Conservation (phyloP, 371 early-diverging fungal species). For the Polyrhizophydium stewartii region DNA sequence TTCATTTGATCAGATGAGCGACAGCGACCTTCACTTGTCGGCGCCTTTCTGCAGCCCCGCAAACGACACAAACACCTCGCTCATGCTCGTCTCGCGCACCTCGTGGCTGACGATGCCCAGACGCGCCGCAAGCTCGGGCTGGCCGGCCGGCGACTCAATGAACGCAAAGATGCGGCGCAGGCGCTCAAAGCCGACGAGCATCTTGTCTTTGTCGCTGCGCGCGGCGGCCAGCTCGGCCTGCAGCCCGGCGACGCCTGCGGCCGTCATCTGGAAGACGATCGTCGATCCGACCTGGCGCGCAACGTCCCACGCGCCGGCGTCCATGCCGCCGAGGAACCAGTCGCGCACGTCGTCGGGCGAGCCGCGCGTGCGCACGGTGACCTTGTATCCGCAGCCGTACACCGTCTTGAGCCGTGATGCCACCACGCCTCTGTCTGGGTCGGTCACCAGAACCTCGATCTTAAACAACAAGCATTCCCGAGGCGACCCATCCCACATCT, state of each 20-base stretch:
- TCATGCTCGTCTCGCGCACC: slow-evolving; percentile 3
- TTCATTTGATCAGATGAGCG: background rate
- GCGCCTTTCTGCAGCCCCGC: background rate
- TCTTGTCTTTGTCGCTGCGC: background rate
- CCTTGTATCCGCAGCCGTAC: slow-evolving; percentile 5
- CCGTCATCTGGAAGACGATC: slow-evolving; percentile 4
- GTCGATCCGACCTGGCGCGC: background rate
- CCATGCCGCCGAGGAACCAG: background rate
- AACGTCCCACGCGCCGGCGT: background rate
- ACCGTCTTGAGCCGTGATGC: slow-evolving; percentile 28
- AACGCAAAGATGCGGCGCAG: background rate
- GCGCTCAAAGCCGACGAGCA: background rate
- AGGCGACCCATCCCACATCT: too few relatives aligned
- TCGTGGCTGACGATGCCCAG: slow-evolving; percentile 2
- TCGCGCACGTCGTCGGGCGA: background rate
- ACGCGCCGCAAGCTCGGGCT: background rate
- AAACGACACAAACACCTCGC: slow-evolving; percentile 6
- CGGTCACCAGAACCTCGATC: too few relatives aligned
- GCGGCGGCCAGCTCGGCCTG: background rate
- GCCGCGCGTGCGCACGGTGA: background rate
- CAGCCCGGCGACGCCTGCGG: background rate
- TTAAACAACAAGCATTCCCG: too few relatives aligned
- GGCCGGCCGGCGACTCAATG: background rate
- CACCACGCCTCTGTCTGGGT: too few relatives aligned
- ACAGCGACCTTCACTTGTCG: background rate